Evolutionary conservation across 805 yeast genomes (phyloP).

Genomic region (Kurtzmaniella fragi): DNA sequence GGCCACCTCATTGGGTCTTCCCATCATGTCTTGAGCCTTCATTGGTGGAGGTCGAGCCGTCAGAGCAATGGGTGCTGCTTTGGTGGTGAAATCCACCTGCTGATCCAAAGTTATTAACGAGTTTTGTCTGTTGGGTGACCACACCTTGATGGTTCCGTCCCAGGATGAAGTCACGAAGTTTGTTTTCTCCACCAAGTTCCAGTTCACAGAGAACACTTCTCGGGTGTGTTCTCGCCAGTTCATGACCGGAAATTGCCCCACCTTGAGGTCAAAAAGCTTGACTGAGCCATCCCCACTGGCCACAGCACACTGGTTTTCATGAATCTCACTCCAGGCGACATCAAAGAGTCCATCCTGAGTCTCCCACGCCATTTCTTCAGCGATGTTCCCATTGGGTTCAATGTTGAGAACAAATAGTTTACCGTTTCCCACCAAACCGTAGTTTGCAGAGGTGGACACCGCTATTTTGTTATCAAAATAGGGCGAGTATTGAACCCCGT

Average conservation of each 20-base stretch:
- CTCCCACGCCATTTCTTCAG: conserved; percentile 57
- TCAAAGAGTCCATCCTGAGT: conserved; percentile 94
- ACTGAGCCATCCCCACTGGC: conserved; percentile 91
- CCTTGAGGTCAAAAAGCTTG: conserved; percentile 71
- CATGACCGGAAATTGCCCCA: conserved; percentile 65
- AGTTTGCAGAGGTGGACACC: conserved; percentile 87
- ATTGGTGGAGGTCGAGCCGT: conserved; percentile 22
- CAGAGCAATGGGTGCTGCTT: conserved; percentile 19
- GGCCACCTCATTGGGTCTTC: conserved; percentile 29
- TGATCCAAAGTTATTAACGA: conserved; percentile 54
- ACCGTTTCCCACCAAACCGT: conserved; percentile 94
- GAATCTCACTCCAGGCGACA: conserved; percentile 83
- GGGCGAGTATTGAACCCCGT: conserved; percentile 85
- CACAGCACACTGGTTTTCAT: conserved; percentile 78
- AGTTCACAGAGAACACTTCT: conserved; percentile 69
- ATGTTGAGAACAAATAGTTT: conserved; percentile 67
- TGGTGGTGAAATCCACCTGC: conserved; percentile 21
- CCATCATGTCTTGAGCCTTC: neutral
- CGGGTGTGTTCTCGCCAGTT: conserved; percentile 72
- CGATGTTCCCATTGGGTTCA: conserved; percentile 57
- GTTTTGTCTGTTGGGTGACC: conserved; percentile 59
- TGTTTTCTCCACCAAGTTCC: conserved; percentile 67
- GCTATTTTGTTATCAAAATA: conserved; percentile 86
- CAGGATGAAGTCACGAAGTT: conserved; percentile 77
- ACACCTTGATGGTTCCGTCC: conserved; percentile 85